Conservation (phyloP, 352 stramenopile species). For the Phytophthora syringae region DNA sequence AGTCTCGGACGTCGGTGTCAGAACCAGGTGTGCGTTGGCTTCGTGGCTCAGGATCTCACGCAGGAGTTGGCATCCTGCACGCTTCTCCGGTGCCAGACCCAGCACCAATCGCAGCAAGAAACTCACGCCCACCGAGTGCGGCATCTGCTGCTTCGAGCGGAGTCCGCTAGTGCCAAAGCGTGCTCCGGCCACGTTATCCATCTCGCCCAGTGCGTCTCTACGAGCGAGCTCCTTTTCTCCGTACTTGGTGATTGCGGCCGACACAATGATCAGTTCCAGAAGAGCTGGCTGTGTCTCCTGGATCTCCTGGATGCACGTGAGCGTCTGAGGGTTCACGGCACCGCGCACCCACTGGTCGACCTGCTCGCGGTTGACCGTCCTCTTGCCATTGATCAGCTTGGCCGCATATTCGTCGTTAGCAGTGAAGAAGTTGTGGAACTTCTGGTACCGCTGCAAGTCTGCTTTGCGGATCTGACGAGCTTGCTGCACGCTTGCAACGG, state of each 20-base stretch:
- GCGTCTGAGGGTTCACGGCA: constrained; percentile 4
- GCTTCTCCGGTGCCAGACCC: constrained; percentile 28
- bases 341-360: constrained; percentile 15
- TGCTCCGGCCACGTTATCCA: constrained; percentile 19
- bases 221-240: constrained; percentile 21
- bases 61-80: constrained; percentile 11
- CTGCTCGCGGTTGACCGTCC: constrained; percentile 16
- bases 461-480: constrained; percentile 26
- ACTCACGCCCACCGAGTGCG: constrained; percentile 7
- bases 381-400: constrained; percentile 11
- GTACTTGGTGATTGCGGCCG: constrained; percentile 25
- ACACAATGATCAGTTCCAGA: constrained; percentile 21
- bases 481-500: constrained; percentile 13
- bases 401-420: constrained; percentile 16
- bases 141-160: constrained; percentile 17
- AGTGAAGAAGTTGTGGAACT: constrained; percentile 30
- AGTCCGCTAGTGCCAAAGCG: constrained; percentile 19
- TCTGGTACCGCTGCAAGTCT: constrained; percentile 19
- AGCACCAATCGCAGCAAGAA: constrained; percentile 23
- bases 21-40: background rate
- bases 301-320: constrained; percentile 20
- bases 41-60: constrained; percentile 20
- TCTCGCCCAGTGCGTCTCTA: constrained; percentile 22
- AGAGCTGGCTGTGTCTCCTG: constrained; percentile 19
- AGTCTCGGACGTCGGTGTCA: constrained; percentile 6